Base-by-base conservation (phyloP, 2,329 filamentous ascomycete genomes). In the Exophiala oligosperma region DNA sequence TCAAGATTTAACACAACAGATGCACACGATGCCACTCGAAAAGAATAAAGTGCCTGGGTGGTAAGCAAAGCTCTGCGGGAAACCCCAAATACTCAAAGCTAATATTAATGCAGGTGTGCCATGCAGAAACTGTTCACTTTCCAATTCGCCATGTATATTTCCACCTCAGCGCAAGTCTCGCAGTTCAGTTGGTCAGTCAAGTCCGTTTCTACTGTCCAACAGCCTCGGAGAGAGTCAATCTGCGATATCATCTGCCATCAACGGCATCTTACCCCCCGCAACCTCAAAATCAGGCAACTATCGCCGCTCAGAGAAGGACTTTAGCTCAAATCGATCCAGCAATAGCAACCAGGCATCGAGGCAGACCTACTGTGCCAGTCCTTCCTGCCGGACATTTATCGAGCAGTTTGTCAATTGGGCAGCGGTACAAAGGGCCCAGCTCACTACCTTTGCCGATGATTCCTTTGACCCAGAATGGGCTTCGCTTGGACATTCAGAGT, bases 231-330 rank as follows among this genome's bases (percentile, higher is more conserved):
- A 54, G 26, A 43, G 37, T 21, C 41, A 54, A 24, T 26, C 52
- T 6, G n/a, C 35, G 29, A 5, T 37, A 37, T 14, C 41, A 2
- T n/a, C 28, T 14, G 43, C 52, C 3, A 14, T 21, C 4, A 38
- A 47, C 24, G 35, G n/a, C 12, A 24, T 7, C 17, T 12, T 29
- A 23, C 14, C 28, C 23, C 37, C 37, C 3, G 12, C 26, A 28
- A 11, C 37, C n/a, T 43, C 53, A 29, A 55, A 44, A 14, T 17
- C 37, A 6, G 46, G 46, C 9, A 48, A 29, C 47, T 60, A 60
- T 48, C 54, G 58, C 24, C 58, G 58, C 7, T 48, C 50, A 7
- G 58, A 60, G 40, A 60, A 60, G 32, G 54, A 60, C 53, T 71
- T 52, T 60, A 66, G 38, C 60, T 66, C 48, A 57, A 59, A 40